These are phyloP conservation scores for Nakaseomyces glabratus DNA, from an alignment of 1,139 yeast species.

Conservation along the genomic window DNA sequence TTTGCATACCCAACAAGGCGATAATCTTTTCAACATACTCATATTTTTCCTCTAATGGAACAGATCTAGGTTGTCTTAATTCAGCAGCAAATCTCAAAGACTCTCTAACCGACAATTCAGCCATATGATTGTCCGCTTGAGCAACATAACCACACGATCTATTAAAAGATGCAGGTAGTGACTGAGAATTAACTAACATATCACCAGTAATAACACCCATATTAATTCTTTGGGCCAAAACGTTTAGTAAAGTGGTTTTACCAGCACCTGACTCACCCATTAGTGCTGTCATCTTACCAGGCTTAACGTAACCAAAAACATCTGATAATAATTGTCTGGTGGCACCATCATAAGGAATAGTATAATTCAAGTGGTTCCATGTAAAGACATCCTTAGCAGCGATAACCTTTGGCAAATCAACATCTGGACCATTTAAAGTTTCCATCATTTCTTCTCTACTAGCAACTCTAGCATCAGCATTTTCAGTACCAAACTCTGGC, in stretches of 20 bases:
- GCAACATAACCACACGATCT: conserved; percentile 59
- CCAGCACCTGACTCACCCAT: conserved; percentile 72
- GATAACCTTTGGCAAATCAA: conserved; percentile 33
- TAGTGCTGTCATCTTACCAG: conserved; percentile 54
- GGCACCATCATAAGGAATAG: conserved; percentile 44
- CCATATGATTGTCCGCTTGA: conserved; percentile 55
- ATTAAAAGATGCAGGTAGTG: conserved; percentile 44
- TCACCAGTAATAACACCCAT: conserved; percentile 58
- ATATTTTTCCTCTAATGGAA: conserved; percentile 41
- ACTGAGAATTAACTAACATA: conserved; percentile 51
- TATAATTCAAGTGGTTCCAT: conserved; percentile 47
- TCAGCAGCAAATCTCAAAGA: conserved; percentile 53
- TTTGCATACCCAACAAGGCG: conserved; percentile 46
- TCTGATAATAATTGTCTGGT: conserved; percentile 42
- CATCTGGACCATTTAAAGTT: conserved; percentile 36
- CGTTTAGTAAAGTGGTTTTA: conserved; percentile 53
- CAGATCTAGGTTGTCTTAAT: conserved; percentile 45
- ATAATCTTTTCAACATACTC: conserved; percentile 56
- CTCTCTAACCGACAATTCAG: conserved; percentile 52
- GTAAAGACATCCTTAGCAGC: conserved; percentile 40
- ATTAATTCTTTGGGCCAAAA: conserved; percentile 48
- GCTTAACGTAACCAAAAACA: conserved; percentile 57
- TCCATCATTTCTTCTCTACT: conserved; percentile 38
- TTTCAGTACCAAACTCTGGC: conserved; percentile 37
- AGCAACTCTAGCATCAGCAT: conserved; percentile 37